Evolutionary conservation across 2,329 filamentous ascomycete genomes (phyloP).

Genomic region (Penicillium thymicola): DNA sequence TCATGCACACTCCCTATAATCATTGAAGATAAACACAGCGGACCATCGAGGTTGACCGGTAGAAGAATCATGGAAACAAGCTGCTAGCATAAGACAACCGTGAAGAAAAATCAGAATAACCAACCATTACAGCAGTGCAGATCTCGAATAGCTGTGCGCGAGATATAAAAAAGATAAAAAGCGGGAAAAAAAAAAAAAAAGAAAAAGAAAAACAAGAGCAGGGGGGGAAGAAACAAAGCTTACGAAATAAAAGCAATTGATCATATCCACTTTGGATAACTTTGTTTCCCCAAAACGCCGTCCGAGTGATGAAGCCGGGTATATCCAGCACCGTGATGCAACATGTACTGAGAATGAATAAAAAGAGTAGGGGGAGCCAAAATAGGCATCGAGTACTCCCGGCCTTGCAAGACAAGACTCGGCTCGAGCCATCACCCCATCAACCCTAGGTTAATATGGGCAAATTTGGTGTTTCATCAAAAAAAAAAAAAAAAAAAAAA

Average conservation of each 20-base stretch:
- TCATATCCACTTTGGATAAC: conserved; percentile 22
- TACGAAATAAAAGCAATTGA: conserved; percentile 15
- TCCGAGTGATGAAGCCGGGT: conserved; percentile 45
- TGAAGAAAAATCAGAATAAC: conserved; percentile 8
- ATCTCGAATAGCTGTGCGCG: conserved; percentile 9
- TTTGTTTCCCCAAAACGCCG: conserved; percentile 34
- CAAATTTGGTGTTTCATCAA: conserved; percentile 8
- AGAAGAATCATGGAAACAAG: conserved; percentile 7
- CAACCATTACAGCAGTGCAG: conserved; percentile 23
- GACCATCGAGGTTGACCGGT: conserved; percentile 3
- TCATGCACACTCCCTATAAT: conserved; percentile 4
- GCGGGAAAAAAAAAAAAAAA: background rate
- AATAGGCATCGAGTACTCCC: conserved; percentile 5
- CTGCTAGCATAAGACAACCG: conserved; percentile 6
- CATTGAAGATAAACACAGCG: conserved; percentile 2
- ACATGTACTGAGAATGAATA: conserved; percentile 38
- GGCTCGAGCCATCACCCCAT: conserved; percentile 7
- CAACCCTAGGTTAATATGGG: conserved; percentile 10
- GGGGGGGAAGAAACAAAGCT: conserved; percentile 13
- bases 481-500: conserved; percentile 11
- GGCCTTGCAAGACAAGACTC: conserved; percentile 4
- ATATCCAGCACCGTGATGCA: conserved; percentile 50
- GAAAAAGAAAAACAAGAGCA: conserved; percentile 1
- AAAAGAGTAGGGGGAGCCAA: conserved; percentile 11
- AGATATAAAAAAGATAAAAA: conserved; percentile 1